Percentiles rank a stretch among this genome's conserved stretches.
phyloP scores from a whole-genome alignment of 208 protist species.

The Polymyxa betae region DNA sequence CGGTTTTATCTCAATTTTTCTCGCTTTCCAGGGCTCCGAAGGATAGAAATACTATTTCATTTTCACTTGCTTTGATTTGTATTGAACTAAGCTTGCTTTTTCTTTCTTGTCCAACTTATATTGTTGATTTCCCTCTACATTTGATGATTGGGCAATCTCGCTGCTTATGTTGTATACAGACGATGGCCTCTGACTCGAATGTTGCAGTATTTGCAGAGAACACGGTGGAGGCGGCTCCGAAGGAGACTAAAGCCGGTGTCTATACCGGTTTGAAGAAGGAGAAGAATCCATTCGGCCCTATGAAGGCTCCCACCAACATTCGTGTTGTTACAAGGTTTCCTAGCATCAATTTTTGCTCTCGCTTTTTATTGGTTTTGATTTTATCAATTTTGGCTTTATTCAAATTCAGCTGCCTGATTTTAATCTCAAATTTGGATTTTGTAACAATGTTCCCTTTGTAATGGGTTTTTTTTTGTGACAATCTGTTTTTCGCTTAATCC shows the following conservation, averaged over 20 bases:
- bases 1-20: too few relatives aligned
- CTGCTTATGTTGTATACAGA: background rate
- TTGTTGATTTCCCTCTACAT: too few relatives aligned
- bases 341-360: too few relatives aligned
- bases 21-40: background rate
- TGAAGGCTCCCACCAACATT: slow-evolving; percentile 44
- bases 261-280: slow-evolving; percentile 24
- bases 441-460: too few relatives aligned
- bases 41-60: too few relatives aligned
- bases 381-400: background rate
- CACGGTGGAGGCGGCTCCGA: background rate
- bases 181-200: background rate
- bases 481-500: too few relatives aligned
- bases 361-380: background rate
- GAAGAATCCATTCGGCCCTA: slow-evolving; percentile 29
- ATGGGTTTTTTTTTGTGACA: too few relatives aligned
- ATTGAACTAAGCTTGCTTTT: too few relatives aligned
- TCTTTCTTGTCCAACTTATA: too few relatives aligned
- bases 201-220: background rate
- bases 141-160: background rate
- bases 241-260: background rate
- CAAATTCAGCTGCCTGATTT: too few relatives aligned
- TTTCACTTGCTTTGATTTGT: too few relatives aligned
- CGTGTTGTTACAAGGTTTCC: slow-evolving; percentile 31
- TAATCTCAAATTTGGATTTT: too few relatives aligned